Evolutionary conservation across 768 basidiomycete species (phyloP).

Genomic region (Xerocomus potaroensis): DNA sequence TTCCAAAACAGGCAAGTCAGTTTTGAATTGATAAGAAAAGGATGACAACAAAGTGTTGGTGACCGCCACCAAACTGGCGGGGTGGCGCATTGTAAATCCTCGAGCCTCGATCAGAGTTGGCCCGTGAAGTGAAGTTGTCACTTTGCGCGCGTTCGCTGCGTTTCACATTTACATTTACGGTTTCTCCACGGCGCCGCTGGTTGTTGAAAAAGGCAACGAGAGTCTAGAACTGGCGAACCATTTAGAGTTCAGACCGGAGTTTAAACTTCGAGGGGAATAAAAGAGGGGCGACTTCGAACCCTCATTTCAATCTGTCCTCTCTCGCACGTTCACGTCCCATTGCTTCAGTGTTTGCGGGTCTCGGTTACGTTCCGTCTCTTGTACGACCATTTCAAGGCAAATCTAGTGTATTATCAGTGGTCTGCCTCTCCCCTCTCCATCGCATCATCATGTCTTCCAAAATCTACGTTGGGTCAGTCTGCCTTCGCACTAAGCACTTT

Average conservation of each 20-base stretch:
- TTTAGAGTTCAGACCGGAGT: slow-evolving; percentile 44
- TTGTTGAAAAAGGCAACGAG: slow-evolving; percentile 15
- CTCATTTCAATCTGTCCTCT: slow-evolving; percentile 32
- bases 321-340: slow-evolving; percentile 48
- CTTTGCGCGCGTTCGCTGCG: no score
- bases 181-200: no score
- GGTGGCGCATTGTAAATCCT: no score
- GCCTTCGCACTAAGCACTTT: slow-evolving; percentile 44
- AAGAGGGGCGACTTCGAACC: slow-evolving; percentile 30
- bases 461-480: slow-evolving; percentile 94
- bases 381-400: slow-evolving; percentile 46
- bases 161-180: no score
- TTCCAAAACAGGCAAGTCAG: slow-evolving; percentile 6
- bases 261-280: slow-evolving; percentile 34
- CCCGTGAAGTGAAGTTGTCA: no score
- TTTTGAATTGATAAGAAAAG: no score
- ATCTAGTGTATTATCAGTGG: slow-evolving; percentile 45
- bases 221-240: slow-evolving; percentile 19
- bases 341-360: slow-evolving; percentile 47
- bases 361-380: slow-evolving; percentile 55
- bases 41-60: no score
- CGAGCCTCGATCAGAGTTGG: no score
- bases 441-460: slow-evolving; percentile 59
- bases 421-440: slow-evolving; percentile 23
- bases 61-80: no score